phyloP scores from a whole-genome alignment of 371 early-diverging fungal species.

The Mucor indicus region DNA sequence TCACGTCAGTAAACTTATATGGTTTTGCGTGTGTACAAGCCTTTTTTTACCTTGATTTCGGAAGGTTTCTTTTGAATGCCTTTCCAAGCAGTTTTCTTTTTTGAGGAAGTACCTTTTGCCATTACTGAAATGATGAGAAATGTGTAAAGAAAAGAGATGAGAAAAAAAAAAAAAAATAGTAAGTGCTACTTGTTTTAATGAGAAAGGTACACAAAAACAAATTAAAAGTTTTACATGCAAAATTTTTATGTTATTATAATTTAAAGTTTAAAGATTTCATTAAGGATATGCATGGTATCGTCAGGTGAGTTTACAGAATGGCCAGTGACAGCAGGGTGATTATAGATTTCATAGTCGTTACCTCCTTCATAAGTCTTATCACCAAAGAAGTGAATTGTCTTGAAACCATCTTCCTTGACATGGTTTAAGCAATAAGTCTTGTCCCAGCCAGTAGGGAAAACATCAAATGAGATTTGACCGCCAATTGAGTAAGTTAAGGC shows the following conservation, averaged over 20 bases:
- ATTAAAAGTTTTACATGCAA: neutral
- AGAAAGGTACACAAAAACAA: too few relatives aligned
- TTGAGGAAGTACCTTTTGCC: neutral
- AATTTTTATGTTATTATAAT: neutral
- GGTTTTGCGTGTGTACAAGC: too few relatives aligned
- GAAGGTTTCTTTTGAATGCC: slow-evolving; percentile 8
- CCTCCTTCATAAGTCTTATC: slow-evolving; percentile 99
- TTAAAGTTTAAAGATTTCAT: slow-evolving; percentile 58
- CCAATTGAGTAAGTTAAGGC: slow-evolving; percentile 97
- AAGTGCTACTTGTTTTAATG: too few relatives aligned
- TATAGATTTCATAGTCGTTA: slow-evolving; percentile 99
- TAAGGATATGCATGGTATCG: slow-evolving; percentile 88
- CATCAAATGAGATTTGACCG: slow-evolving; percentile 99
- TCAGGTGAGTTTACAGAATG: slow-evolving; percentile 88
- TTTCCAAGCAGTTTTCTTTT: slow-evolving; percentile 12
- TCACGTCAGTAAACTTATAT: too few relatives aligned
- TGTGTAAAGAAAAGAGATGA: neutral
- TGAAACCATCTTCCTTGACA: slow-evolving; percentile 86
- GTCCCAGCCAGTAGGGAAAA: slow-evolving; percentile 99
- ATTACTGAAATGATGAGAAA: neutral
- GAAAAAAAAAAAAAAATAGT: neutral
- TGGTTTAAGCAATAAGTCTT: slow-evolving; percentile 99
- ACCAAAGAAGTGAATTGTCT: slow-evolving; percentile 98
- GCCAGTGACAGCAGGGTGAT: slow-evolving; percentile 81
- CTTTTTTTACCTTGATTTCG: too few relatives aligned